These are phyloP conservation scores for Heimioporus sp. DNA, from an alignment of 768 basidiomycete species.

Conservation along the genomic window DNA sequence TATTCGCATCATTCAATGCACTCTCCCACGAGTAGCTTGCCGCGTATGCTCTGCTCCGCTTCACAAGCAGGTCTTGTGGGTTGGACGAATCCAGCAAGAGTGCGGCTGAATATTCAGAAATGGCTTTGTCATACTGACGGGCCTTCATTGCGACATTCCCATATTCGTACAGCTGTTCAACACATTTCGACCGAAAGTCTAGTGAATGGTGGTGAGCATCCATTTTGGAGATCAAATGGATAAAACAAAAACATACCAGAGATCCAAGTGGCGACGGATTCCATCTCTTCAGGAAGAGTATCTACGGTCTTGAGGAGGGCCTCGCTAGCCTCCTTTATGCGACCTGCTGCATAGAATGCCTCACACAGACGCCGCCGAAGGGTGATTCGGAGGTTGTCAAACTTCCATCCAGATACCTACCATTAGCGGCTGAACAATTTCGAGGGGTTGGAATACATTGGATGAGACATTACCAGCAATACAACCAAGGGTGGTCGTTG, in stretches of 20 bases:
- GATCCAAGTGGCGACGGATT: not conserved
- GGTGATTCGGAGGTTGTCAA: not conserved
- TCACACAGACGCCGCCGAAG: too few relatives aligned
- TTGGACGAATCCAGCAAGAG: not conserved
- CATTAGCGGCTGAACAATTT: not conserved
- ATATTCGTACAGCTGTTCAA: too few relatives aligned
- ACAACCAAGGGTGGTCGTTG: too few relatives aligned
- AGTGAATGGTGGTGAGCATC: too few relatives aligned
- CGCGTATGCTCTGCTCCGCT: not conserved
- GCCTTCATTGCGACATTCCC: not conserved
- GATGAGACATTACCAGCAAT: too few relatives aligned
- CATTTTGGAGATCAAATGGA: too few relatives aligned
- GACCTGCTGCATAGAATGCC: too few relatives aligned
- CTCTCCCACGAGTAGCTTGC: not conserved
- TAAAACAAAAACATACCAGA: too few relatives aligned
- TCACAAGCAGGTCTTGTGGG: not conserved
- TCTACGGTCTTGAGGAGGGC: too few relatives aligned
- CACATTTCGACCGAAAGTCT: too few relatives aligned
- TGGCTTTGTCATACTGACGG: not conserved
- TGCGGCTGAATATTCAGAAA: not conserved
- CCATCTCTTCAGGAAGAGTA: not conserved
- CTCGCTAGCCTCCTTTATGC: not conserved
- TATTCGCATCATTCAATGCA: not conserved
- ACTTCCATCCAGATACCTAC: not conserved
- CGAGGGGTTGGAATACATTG: too few relatives aligned